Percentiles rank a stretch among this genome's conserved stretches.
Conservation (phyloP, 306 rosid genomes). For the Quercus bicolor region DNA sequence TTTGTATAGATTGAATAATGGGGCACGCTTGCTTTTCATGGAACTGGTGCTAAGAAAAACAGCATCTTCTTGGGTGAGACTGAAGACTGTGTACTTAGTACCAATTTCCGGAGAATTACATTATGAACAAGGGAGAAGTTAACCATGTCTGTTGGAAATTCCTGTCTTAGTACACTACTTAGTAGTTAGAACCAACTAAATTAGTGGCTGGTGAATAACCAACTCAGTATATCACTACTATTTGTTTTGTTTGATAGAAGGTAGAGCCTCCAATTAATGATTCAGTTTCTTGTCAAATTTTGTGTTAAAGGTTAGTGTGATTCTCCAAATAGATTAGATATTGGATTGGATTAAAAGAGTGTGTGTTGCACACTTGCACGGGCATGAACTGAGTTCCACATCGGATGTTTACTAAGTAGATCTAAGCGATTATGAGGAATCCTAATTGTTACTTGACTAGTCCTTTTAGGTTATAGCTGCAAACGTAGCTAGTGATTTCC, state of each 20-base stretch:
- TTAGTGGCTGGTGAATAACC: background rate
- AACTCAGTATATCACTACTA: background rate
- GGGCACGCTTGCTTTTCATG: background rate
- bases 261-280: background rate
- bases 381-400: no score
- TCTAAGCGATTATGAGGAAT: no score
- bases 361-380: no score
- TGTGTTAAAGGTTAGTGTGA: background rate
- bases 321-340: no score
- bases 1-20: background rate
- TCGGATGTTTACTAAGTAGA: no score
- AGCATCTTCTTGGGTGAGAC: background rate
- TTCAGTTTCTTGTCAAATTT: background rate
- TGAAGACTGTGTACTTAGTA: background rate
- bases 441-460: no score
- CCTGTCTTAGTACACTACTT: background rate
- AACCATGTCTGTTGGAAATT: background rate
- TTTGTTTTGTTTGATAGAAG: background rate
- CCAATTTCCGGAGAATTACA: background rate
- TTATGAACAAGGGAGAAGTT: background rate
- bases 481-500: no score
- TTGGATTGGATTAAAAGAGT: no score
- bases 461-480: no score
- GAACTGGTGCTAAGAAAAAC: slow-evolving; percentile 6
- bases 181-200: background rate